Evolutionary conservation across 1,284 basidiomycete genomes (phyloP).

Genomic region (Trametes hirsuta): DNA sequence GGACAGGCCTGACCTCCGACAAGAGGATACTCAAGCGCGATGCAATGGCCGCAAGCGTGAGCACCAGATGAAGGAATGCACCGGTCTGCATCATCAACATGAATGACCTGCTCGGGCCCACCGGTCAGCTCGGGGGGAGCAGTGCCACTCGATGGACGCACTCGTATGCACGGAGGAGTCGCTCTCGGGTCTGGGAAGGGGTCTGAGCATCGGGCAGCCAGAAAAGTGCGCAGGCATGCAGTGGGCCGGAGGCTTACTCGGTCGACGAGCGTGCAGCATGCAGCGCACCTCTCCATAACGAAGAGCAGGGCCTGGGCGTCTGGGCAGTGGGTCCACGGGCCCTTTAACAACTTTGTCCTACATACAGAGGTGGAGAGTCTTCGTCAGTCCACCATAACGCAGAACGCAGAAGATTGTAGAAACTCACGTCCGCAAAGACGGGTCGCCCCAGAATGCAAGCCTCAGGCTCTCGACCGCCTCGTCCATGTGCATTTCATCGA

Average conservation of each 20-base stretch:
- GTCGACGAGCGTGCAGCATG: slow-evolving; percentile 42
- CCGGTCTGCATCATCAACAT: slow-evolving; percentile 67
- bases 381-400: not conserved
- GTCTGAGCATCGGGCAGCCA: slow-evolving; percentile 3
- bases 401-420: not conserved
- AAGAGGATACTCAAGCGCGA: slow-evolving; percentile 58
- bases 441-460: slow-evolving; percentile 58
- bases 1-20: slow-evolving; percentile 44
- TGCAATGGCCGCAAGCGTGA: slow-evolving; percentile 61
- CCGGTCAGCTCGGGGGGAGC: slow-evolving; percentile 10
- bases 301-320: slow-evolving; percentile 38
- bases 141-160: slow-evolving; percentile 33
- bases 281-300: slow-evolving; percentile 40
- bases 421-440: slow-evolving; percentile 47
- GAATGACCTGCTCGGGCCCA: slow-evolving; percentile 51
- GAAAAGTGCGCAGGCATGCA: slow-evolving; percentile 1
- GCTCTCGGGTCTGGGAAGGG: slow-evolving; percentile 49
- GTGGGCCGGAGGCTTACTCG: slow-evolving; percentile 43
- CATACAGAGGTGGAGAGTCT: not conserved
- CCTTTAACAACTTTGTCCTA: slow-evolving; percentile 54
- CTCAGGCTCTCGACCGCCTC: slow-evolving; percentile 52
- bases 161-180: slow-evolving; percentile 52
- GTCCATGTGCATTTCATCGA: slow-evolving; percentile 48
- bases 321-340: slow-evolving; percentile 65
- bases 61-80: slow-evolving; percentile 67